Percentiles rank a stretch among this genome's conserved stretches.
phyloP scores from a whole-genome alignment of 108 stramenopile genomes.

The Skeletonema marinoi region DNA sequence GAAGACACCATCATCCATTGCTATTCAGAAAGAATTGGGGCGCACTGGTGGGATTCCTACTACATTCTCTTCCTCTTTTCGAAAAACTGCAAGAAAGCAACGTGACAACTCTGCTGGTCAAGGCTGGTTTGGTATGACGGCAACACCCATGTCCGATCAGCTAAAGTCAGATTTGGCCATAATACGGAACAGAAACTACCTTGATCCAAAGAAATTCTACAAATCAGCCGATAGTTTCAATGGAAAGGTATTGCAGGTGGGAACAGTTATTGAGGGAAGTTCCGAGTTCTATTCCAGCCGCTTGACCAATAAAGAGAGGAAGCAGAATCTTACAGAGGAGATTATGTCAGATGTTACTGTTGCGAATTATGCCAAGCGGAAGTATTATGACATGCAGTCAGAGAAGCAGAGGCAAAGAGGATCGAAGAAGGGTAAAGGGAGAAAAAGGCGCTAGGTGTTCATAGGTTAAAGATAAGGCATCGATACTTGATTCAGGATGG shows the following conservation, averaged over 20 bases:
- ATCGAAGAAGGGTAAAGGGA: background rate
- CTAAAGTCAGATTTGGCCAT: slow-evolving; percentile 70
- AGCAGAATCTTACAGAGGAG: slow-evolving; percentile 87
- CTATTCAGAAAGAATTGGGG: slow-evolving; percentile 27
- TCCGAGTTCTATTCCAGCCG: slow-evolving; percentile 85
- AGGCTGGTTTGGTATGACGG: slow-evolving; percentile 80
- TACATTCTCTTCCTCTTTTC: slow-evolving; percentile 44
- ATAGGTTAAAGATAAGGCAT: background rate
- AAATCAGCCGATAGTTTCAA: slow-evolving; percentile 77
- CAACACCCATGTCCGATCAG: slow-evolving; percentile 61
- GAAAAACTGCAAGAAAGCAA: slow-evolving; percentile 50
- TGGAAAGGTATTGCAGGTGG: slow-evolving; percentile 64
- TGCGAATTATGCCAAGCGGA: slow-evolving; percentile 65
- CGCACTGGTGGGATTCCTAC: slow-evolving; percentile 13
- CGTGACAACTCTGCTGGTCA: slow-evolving; percentile 61
- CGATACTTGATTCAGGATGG: too few relatives aligned
- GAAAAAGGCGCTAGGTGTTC: slow-evolving; percentile 1
- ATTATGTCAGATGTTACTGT: slow-evolving; percentile 74
- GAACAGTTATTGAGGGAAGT: slow-evolving; percentile 92
- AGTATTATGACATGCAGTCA: slow-evolving; percentile 67
- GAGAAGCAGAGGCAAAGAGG: slow-evolving; percentile 47
- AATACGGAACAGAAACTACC: slow-evolving; percentile 88
- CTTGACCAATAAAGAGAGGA: slow-evolving; percentile 85
- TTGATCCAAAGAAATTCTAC: slow-evolving; percentile 97
- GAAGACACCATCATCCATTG: slow-evolving; percentile 31